A percentile compares a stretch with the other conserved stretches of the same genome.
Conservation (phyloP, 2,329 filamentous ascomycete genomes). For the Colletotrichum endophyticum region DNA sequence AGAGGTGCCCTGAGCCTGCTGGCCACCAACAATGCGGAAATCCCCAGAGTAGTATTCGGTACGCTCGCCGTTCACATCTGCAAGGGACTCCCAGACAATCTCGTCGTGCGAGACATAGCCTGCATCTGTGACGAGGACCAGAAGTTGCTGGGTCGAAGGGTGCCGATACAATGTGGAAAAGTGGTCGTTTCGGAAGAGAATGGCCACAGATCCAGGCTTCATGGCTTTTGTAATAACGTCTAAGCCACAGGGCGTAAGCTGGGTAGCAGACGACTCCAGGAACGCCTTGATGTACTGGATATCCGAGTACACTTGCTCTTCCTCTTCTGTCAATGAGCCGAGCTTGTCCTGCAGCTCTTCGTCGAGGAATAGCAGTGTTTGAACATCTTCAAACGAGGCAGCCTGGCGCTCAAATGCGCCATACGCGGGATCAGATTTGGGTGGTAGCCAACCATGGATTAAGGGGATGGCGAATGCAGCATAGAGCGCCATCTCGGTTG, state of each 20-base stretch:
- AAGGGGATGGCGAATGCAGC: constrained; percentile 86
- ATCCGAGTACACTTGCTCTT: constrained; percentile 83
- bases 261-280: constrained; percentile 79
- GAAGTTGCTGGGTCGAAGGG: constrained; percentile 74
- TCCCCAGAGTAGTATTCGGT: constrained; percentile 90
- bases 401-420: constrained; percentile 76
- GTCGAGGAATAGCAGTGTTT: constrained; percentile 86
- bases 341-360: constrained; percentile 88
- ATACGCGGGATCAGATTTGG: constrained; percentile 68
- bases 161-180: constrained; percentile 95
- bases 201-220: constrained; percentile 80
- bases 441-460: constrained; percentile 91
- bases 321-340: constrained; percentile 69
- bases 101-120: constrained; percentile 89
- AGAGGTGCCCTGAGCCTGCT: constrained; percentile 26
- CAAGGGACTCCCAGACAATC: constrained; percentile 93
- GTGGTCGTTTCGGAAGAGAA: constrained; percentile 96
- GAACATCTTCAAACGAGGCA: constrained; percentile 88
- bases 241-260: constrained; percentile 83
- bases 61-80: constrained; percentile 83
- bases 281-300: constrained; percentile 86
- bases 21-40: constrained; percentile 80
- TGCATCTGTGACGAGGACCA: constrained; percentile 89
- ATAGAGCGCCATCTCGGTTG: constrained; percentile 88
- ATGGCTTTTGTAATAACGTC: constrained; percentile 74